Base-by-base conservation (phyloP, 805 yeast genomes). In the Kodamaea lidongshanica region DNA sequence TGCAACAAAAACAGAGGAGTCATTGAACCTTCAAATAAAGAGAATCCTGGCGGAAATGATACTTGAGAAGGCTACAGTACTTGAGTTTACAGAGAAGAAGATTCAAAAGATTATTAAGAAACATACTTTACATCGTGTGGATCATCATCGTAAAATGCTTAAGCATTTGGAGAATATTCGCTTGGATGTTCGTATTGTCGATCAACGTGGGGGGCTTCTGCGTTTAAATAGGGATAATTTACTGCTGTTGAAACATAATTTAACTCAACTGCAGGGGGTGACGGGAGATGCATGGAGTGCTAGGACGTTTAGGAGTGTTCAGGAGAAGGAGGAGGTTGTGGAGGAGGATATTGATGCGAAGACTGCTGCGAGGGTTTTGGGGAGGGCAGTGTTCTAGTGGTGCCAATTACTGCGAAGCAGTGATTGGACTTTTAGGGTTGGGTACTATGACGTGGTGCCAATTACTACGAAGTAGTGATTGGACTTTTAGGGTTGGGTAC, bases 21-120 rank as follows among this genome's bases (percentile, higher is more conserved):
- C 77, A 19, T 66, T 88, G 33, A 75, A 79, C n/a, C 60, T 72
- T 35, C 92, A 83, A 43, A 79, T 88, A 22, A 77, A 81, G 38
- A 67, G 95, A 40, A 79, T 89, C 11, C 82, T 95, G 2, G 79
- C 79, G 19, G 94, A 87, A 50, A 81, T 92, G 85, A 53, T 83
- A 19, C 65, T 75, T 20, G 96, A 88, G 52, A 69, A 77, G 34
- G 56, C 68, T 21, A 75, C 75, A 28, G 74, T 85, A 44, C 44
- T 80, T 17, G 54, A 58, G 9, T 71, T 73, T 45, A 62, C 81
- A n/a, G 82, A 82, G 33, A 35, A 46, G 3, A 75, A 72, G 46
- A 46, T 86, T 21, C 67, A 66, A 36, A 54, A 55, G 12, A 57
- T 74, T 14, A 60, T 89, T 27, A 76, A 75, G 36, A 70, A 65